phyloP scores from a whole-genome alignment of 148 eudicot genomes.

The Chenopodium formosanum region DNA sequence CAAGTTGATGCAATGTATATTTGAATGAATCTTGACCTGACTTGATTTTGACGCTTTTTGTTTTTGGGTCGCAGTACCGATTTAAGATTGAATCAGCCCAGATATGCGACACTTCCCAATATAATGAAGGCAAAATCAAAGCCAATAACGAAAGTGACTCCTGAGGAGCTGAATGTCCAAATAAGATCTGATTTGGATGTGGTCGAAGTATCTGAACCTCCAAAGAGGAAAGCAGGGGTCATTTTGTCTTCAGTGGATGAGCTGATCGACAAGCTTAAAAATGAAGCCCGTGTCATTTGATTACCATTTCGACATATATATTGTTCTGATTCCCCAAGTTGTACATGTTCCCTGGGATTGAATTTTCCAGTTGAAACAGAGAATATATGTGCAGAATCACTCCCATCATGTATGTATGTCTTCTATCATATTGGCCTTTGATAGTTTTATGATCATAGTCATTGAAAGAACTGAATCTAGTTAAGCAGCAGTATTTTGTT shows the following conservation, averaged over 20 bases:
- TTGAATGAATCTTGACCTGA: not conserved
- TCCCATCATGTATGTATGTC: not conserved
- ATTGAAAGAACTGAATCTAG: too few relatives aligned
- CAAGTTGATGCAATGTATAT: not conserved
- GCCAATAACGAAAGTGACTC: conserved; percentile 69
- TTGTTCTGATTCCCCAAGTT: not conserved
- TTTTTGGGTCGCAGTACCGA: conserved; percentile 64
- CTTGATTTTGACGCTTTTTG: not conserved
- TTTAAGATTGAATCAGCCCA: conserved; percentile 96
- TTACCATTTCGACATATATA: not conserved
- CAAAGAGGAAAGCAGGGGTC: conserved; percentile 92
- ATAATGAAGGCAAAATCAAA: conserved; percentile 94
- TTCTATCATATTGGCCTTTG: not conserved
- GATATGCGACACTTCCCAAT: conserved; percentile 92
- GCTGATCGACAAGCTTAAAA: conserved; percentile 82
- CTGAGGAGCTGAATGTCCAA: conserved; percentile 71
- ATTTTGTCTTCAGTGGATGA: conserved; percentile 86
- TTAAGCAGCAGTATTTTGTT: too few relatives aligned
- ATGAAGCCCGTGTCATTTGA: conserved; percentile 87
- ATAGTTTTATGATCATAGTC: too few relatives aligned
- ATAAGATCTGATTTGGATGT: conserved; percentile 68
- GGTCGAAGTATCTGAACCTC: conserved; percentile 84
- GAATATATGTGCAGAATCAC: not conserved
- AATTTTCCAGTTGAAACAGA: not conserved
- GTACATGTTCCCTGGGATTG: not conserved